Conservation (phyloP, 2,329 filamentous ascomycete genomes). For the Alternaria postmessia region DNA sequence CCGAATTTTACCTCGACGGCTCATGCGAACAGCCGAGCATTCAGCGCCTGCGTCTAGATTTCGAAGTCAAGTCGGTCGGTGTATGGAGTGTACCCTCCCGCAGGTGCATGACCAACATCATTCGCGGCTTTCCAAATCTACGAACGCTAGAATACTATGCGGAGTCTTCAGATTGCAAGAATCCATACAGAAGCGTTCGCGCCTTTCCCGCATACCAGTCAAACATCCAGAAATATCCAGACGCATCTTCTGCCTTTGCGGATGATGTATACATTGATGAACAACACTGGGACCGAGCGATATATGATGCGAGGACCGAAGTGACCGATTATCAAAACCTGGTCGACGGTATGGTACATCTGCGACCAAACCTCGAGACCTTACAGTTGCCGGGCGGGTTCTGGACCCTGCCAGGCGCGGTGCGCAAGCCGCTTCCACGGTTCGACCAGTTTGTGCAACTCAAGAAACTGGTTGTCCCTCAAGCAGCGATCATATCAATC, state of each 20-base stretch:
- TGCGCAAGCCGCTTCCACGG: conserved; percentile 23
- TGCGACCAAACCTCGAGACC: conserved; percentile 11
- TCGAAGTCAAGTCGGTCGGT: conserved; percentile 18
- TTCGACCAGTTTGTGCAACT: conserved; percentile 18
- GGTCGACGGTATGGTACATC: conserved; percentile 15
- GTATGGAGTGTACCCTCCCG: conserved; percentile 10
- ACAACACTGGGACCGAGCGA: conserved; percentile 10
- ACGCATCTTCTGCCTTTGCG: not conserved
- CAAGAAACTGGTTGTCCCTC: conserved; percentile 13
- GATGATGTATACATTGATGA: not conserved
- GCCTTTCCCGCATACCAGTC: conserved; percentile 24
- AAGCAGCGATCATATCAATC: conserved; percentile 25
- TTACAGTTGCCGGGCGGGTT: conserved; percentile 25
- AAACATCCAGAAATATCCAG: conserved; percentile 24
- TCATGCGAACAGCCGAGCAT: not conserved
- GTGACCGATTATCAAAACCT: conserved; percentile 26
- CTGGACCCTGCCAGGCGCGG: conserved; percentile 23
- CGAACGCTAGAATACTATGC: conserved; percentile 19
- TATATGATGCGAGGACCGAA: conserved; percentile 26
- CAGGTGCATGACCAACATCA: conserved; percentile 9
- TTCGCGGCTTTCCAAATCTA: conserved; percentile 12
- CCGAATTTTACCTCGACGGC: not conserved
- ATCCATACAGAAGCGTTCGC: conserved; percentile 20
- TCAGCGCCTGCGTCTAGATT: conserved; percentile 23
- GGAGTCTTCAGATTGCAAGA: conserved; percentile 20